Evolutionary conservation across 2,329 filamentous ascomycete genomes (phyloP).

Genomic region (Blumeriella jaapii): DNA sequence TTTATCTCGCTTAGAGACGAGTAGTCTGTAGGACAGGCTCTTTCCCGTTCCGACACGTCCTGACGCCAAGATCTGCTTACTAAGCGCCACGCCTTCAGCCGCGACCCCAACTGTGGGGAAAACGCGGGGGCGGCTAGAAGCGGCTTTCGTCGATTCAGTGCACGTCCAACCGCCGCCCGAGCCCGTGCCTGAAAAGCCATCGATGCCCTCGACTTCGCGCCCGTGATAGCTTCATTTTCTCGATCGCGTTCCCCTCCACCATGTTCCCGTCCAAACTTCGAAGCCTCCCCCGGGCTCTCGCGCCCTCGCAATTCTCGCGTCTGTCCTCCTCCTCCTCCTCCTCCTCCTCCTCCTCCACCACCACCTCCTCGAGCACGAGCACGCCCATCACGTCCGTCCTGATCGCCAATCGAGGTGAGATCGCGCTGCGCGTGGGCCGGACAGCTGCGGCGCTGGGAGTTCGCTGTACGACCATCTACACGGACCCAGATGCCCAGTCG

Average conservation of each 20-base stretch:
- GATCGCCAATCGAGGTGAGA: slow-evolving; percentile 95
- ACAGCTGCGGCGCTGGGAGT: slow-evolving; percentile 86
- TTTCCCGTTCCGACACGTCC: too few species aligned
- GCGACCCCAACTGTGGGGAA: too few species aligned
- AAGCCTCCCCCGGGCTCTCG: slow-evolving; percentile 21
- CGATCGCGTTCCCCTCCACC: too few species aligned
- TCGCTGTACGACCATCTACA: slow-evolving; percentile 87
- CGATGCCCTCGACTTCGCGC: too few species aligned
- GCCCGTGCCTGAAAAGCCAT: not conserved
- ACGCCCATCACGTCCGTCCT: slow-evolving; percentile 65
- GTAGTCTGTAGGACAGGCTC: too few species aligned
- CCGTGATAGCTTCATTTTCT: too few species aligned
- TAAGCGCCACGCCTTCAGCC: too few species aligned
- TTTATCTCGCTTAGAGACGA: too few species aligned
- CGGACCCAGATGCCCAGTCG: slow-evolving; percentile 73
- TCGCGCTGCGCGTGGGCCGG: slow-evolving; percentile 81
- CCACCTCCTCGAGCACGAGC: not conserved
- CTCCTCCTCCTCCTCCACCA: slow-evolving; percentile 9
- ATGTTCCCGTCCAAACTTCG: slow-evolving; percentile 10
- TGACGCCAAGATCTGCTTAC: too few species aligned
- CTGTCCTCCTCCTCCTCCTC: slow-evolving; percentile 11
- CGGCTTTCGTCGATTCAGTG: too few species aligned
- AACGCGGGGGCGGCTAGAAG: too few species aligned
- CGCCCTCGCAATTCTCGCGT: slow-evolving; percentile 13
- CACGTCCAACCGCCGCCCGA: too few species aligned